Evolutionary conservation across 176 grass and related monocot genomes (phyloP).

Genomic region (Bonia amplexicaulis): DNA sequence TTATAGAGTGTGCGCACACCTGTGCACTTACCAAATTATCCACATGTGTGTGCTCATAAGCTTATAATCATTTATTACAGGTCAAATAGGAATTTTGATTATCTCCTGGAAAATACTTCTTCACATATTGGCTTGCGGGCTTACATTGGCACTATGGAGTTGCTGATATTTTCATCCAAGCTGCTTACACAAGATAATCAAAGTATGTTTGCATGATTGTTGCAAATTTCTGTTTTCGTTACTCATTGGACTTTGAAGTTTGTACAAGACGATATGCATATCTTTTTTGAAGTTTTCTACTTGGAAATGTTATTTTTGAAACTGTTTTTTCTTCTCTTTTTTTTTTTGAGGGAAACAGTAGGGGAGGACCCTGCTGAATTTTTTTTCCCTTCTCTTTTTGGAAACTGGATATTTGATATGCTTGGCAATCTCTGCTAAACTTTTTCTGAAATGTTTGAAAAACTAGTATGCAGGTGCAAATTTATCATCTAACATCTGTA

Average conservation of each 20-base stretch:
- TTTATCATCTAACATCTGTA: constrained; percentile 22
- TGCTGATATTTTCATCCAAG: constrained; percentile 67
- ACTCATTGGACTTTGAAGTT: not conserved
- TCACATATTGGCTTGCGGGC: constrained; percentile 42
- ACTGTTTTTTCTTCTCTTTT: constrained; percentile 20
- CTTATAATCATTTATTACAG: constrained; percentile 33
- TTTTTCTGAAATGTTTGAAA: constrained; percentile 9
- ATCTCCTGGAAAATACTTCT: constrained; percentile 48
- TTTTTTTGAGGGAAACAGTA: not conserved
- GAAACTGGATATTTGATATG: not conserved
- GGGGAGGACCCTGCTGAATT: not conserved
- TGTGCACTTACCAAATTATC: too few relatives aligned
- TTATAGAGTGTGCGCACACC: too few relatives aligned
- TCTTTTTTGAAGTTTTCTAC: not conserved
- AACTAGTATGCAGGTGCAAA: not conserved
- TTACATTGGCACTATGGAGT: constrained; percentile 27
- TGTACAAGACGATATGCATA: not conserved
- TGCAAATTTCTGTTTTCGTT: not conserved
- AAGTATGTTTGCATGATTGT: constrained; percentile 40
- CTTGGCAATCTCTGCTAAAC: not conserved
- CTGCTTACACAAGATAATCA: constrained; percentile 50
- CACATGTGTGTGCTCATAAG: not conserved
- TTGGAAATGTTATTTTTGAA: constrained; percentile 2
- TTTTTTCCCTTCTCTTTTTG: not conserved
- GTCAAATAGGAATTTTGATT: constrained; percentile 32